phyloP scores from a whole-genome alignment of 495 filamentous ascomycete species.

The Talaromyces thailandensis region DNA sequence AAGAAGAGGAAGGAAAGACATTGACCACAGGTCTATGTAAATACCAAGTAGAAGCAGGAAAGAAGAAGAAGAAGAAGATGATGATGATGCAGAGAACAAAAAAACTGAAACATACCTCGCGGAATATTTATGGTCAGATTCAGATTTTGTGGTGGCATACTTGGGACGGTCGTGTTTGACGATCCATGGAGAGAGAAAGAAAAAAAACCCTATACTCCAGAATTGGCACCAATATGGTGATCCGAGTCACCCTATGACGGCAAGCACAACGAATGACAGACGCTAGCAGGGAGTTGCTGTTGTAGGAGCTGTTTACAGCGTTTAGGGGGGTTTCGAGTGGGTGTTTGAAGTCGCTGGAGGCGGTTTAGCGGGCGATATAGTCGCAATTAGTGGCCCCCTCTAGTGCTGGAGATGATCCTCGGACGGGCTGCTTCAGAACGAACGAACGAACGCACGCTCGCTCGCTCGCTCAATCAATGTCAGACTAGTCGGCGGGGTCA shows the following conservation, averaged over 20 bases:
- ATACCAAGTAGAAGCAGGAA: not conserved
- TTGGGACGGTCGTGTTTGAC: not conserved
- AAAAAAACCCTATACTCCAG: not conserved
- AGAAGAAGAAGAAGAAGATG: not conserved
- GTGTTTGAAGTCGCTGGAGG: not conserved
- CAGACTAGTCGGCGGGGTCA: not conserved
- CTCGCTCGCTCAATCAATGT: not conserved
- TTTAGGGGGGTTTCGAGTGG: not conserved
- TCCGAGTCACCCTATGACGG: not conserved
- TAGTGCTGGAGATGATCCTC: not conserved
- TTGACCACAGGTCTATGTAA: not conserved
- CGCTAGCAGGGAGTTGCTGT: not conserved
- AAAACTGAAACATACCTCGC: not conserved
- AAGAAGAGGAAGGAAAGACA: not conserved
- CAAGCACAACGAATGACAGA: not conserved
- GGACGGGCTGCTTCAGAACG: not conserved
- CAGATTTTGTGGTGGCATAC: constrained; percentile 2
- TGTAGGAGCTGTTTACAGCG: not conserved
- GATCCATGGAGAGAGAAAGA: constrained; percentile 2
- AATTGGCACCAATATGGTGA: not conserved
- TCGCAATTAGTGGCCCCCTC: not conserved
- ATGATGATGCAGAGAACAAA: not conserved
- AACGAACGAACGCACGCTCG: not conserved
- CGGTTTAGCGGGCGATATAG: not conserved
- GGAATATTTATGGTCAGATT: constrained; percentile 1